These are phyloP conservation scores for Cryptosporidium tyzzeri DNA, from an alignment of 169 alveolate species.

Conservation along the genomic window DNA sequence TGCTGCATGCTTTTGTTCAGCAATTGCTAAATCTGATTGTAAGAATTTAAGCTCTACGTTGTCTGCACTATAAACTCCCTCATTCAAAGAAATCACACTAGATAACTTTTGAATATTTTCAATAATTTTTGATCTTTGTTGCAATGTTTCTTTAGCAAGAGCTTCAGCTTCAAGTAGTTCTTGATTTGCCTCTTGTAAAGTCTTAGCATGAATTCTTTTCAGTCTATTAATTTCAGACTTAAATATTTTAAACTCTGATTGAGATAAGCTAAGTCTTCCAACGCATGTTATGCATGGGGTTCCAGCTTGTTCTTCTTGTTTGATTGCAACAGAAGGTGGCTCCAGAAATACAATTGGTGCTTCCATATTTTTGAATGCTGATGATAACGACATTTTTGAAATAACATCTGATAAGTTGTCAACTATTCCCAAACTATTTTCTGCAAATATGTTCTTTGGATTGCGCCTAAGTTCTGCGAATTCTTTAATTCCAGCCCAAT, in stretches of 20 bases:
- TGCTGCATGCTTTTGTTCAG: slow-evolving; percentile 59
- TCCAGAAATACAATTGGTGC: slow-evolving; percentile 65
- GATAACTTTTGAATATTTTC: slow-evolving; percentile 45
- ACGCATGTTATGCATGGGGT: slow-evolving; percentile 56
- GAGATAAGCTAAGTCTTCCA: slow-evolving; percentile 46
- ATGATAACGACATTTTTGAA: slow-evolving; percentile 58
- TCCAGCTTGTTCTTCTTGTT: slow-evolving; percentile 63
- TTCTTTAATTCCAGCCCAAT: slow-evolving; percentile 53
- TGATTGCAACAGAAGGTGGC: slow-evolving; percentile 68
- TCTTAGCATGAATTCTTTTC: slow-evolving; percentile 39
- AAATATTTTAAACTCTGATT: slow-evolving; percentile 42
- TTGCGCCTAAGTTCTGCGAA: slow-evolving; percentile 44
- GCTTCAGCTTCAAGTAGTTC: slow-evolving; percentile 41
- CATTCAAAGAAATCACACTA: slow-evolving; percentile 24
- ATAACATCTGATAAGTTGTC: slow-evolving; percentile 63
- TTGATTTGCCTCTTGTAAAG: slow-evolving; percentile 34
- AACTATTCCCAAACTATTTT: slow-evolving; percentile 47
- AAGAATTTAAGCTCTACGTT: slow-evolving; percentile 49
- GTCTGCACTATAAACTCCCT: slow-evolving; percentile 34
- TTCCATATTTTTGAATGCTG: slow-evolving; percentile 74
- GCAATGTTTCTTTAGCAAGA: slow-evolving; percentile 33
- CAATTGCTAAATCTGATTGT: slow-evolving; percentile 64
- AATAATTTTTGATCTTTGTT: slow-evolving; percentile 49
- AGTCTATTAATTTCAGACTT: slow-evolving; percentile 45
- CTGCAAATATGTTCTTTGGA: slow-evolving; percentile 71